Evolutionary conservation across 257 asterid species (phyloP), one percentile per base, ranked within the genome.

Genomic region (Solanum piurae): DNA sequence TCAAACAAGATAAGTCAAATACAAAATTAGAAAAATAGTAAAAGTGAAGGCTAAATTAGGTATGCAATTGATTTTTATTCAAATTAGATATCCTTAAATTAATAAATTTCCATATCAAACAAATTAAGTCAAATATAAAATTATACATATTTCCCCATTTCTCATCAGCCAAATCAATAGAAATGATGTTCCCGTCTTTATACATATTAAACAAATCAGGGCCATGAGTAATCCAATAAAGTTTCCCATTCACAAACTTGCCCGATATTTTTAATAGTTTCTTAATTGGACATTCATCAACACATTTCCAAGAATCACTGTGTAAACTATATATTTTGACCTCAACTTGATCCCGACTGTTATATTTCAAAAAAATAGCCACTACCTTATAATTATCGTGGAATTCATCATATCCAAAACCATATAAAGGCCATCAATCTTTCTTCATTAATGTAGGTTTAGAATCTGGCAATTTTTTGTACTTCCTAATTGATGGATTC

Each of bases 121-220:
- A 29, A 29, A 29, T 29, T 29, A 29, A 29, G 29, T 29, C 29
- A 29, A 29, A 29, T 29, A 29, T 29, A 29, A 29, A 29, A 29
- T 29, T 29, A 29, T 1, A 29, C 29, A 29, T 29, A 29, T 88
- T 66, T 14, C 21, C 79, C 58, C 33, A 88, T 12, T 25, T 66
- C 77, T 44, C 90, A 5, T 72, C 64, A 1, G 55, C 82, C 62
- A 89, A 64, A 86, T 88, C 86, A 14, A 74, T 71, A 18, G 90
- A 60, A 86, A 89, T n/a, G 62, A 91, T 77, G 25, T 10, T 75
- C 80, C 90, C 86, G 36, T 46, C 34, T 40, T 34, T 36, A 73
- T 4, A 36, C 44, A 34, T 20, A 33, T 34, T 4, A 36, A 14
- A 60, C 12, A 8, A 20, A 60, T 60, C 13, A 60, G 27, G 68